A percentile compares a stretch with the other conserved stretches of the same genome.
These are phyloP conservation scores for Colletotrichum sp. DNA, from an alignment of 2,329 filamentous ascomycete species.

Conservation along the genomic window DNA sequence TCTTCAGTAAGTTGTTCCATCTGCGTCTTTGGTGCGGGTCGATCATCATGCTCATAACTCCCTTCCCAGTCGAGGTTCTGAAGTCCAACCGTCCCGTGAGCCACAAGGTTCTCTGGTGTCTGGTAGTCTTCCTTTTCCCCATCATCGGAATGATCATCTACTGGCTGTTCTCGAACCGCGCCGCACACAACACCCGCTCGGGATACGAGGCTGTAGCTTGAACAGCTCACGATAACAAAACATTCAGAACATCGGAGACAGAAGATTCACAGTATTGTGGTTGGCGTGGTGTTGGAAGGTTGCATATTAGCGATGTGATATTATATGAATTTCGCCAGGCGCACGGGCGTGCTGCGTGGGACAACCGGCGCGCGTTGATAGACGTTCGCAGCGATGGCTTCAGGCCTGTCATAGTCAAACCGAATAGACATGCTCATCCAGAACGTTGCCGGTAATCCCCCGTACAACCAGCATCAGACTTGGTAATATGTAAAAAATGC, in stretches of 20 bases:
- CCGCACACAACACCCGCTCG: conserved; percentile 54
- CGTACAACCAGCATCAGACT: too few species aligned
- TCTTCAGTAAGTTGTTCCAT: conserved; percentile 56
- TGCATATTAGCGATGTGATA: not conserved
- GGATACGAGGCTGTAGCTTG: conserved; percentile 58
- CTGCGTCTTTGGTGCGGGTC: not conserved
- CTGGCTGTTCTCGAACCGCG: conserved; percentile 68
- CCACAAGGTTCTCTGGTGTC: conserved; percentile 66
- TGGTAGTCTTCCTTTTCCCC: conserved; percentile 69
- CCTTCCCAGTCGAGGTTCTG: conserved; percentile 62
- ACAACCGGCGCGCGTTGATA: not conserved
- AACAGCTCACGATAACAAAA: not conserved
- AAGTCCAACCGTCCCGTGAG: conserved; percentile 64
- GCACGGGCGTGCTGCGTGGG: not conserved
- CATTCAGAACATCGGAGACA: not conserved
- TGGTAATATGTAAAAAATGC: too few species aligned
- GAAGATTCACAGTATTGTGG: not conserved
- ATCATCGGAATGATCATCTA: conserved; percentile 66
- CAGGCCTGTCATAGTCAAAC: not conserved
- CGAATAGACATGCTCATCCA: not conserved
- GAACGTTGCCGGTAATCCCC: not conserved
- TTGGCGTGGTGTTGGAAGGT: not conserved
- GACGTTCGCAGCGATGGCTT: not conserved
- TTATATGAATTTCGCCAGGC: not conserved
- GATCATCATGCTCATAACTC: not conserved